Base-by-base conservation (phyloP, 768 basidiomycete species). In the Suillus placidus region DNA sequence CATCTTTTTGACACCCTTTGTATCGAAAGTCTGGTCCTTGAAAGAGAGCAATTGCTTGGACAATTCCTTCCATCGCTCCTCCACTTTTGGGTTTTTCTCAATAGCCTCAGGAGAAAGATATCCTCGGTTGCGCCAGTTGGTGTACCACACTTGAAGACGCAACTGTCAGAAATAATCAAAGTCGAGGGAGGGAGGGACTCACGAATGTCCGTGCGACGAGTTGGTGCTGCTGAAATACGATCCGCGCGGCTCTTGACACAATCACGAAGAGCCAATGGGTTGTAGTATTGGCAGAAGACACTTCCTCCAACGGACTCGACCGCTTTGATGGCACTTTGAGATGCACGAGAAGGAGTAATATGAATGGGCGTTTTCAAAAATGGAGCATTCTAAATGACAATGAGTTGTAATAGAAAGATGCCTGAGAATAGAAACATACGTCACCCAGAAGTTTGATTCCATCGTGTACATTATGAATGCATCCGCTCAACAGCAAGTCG, bases 401-500 rank as follows among this genome's bases (percentile, higher is more conserved):
- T 52, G 43, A 26, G 47, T 45, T 4, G 26, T 7, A 45, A n/a
- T n/a, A 61, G 32, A 64, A 58, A 32, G 45, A 47, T 45, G 12
- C 32, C 62, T 18, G 62, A 51, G 51, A 45, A 51, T 45, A 52
- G 58, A 47, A 16, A 80, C 88, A 63, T 68, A 95, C 94, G 71
- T 91, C 88, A 63, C 91, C 94, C 38, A 99, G 80, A 32, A 99
- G 81, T 80, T 99, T 99, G 60, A 99, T 86, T 4, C 97, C 97
- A 68, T 95, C 92, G 70, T 93, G 89, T 3, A 88, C 90, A 62
- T 94, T 84, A 76, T 98, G 96, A 16, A 99, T 80, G 70, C 94
- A 94, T 0, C 94, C 92, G 68, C 93, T 95, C 64, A 89, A 77
- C n/a, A 96, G 80, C 34, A 98, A 79, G 67, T 95, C 91, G 40